Evolutionary conservation across 108 stramenopile species (phyloP).

Genomic region (Schizochytrium sp.): DNA sequence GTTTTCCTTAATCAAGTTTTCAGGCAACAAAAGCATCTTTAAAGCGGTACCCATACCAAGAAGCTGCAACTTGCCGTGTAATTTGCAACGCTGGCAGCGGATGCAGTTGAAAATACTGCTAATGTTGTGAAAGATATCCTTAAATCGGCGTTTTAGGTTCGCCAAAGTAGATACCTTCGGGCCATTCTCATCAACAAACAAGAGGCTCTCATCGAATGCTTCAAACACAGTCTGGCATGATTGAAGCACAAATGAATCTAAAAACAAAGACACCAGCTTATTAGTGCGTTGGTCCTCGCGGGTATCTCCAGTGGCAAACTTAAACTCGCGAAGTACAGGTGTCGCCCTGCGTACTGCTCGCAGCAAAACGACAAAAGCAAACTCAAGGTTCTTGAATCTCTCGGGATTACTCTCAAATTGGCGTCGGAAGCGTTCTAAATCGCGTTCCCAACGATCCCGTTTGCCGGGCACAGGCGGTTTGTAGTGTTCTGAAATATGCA

Average conservation of each 20-base stretch:
- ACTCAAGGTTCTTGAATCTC: slow-evolving; percentile 90
- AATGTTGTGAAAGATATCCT: slow-evolving; percentile 91
- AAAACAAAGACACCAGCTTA: slow-evolving; percentile 76
- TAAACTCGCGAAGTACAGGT: slow-evolving; percentile 81
- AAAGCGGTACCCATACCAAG: slow-evolving; percentile 91
- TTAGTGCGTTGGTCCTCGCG: slow-evolving; percentile 84
- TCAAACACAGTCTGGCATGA: slow-evolving; percentile 85
- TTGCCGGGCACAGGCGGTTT: slow-evolving; percentile 85
- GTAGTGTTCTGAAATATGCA: slow-evolving; percentile 89
- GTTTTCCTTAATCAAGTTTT: slow-evolving; percentile 64
- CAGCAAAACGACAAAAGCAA: slow-evolving; percentile 89
- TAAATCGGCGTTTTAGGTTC: slow-evolving; percentile 85
- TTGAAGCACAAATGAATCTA: slow-evolving; percentile 83
- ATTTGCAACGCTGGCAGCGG: slow-evolving; percentile 92
- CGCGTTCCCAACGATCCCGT: slow-evolving; percentile 67
- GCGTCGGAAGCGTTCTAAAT: slow-evolving; percentile 81
- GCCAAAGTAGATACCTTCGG: slow-evolving; percentile 64
- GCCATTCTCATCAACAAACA: slow-evolving; percentile 80
- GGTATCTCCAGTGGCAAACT: slow-evolving; percentile 84
- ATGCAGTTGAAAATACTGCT: slow-evolving; percentile 91
- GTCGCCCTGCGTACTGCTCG: slow-evolving; percentile 86
- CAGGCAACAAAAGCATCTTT: slow-evolving; percentile 86
- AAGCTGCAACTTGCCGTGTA: slow-evolving; percentile 93
- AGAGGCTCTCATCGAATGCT: slow-evolving; percentile 91
- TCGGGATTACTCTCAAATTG: slow-evolving; percentile 76